Evolutionary conservation across 2,329 filamentous ascomycete genomes (phyloP).

Genomic region (Myrmaecium sp.): DNA sequence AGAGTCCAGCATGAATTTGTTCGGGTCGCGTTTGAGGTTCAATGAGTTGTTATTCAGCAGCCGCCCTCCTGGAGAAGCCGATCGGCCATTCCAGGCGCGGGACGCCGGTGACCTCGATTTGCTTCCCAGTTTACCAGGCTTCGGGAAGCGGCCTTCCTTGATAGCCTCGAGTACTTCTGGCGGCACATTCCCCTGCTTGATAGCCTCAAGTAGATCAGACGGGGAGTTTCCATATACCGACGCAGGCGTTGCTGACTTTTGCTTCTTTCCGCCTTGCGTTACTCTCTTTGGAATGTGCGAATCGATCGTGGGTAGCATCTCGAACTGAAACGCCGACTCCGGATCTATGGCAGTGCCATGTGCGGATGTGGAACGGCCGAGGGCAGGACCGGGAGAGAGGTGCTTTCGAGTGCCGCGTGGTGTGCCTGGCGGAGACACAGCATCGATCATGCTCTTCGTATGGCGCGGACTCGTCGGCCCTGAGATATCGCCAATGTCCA

Average conservation of each 20-base stretch:
- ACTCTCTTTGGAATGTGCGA: slow-evolving; percentile 25
- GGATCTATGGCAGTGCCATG: slow-evolving; percentile 16
- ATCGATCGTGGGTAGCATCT: slow-evolving; percentile 28
- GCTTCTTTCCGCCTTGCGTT: slow-evolving; percentile 23
- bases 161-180: not conserved
- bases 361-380: slow-evolving; percentile 9
- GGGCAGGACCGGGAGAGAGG: slow-evolving; percentile 14
- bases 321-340: slow-evolving; percentile 26
- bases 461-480: slow-evolving; percentile 7
- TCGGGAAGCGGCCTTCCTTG: slow-evolving; percentile 7
- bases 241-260: slow-evolving; percentile 28
- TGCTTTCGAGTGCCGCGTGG: slow-evolving; percentile 17
- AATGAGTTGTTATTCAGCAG: slow-evolving; percentile 33
- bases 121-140: slow-evolving; percentile 18
- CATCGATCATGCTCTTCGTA: slow-evolving; percentile 21
- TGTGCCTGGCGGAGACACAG: slow-evolving; percentile 14
- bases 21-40: slow-evolving; percentile 21
- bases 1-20: slow-evolving; percentile 39
- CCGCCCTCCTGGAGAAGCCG: slow-evolving; percentile 20
- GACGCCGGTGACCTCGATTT: slow-evolving; percentile 23
- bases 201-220: slow-evolving; percentile 11
- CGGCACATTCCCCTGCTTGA: not conserved
- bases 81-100: slow-evolving; percentile 12
- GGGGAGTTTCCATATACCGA: slow-evolving; percentile 17
- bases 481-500: slow-evolving; percentile 12